These are phyloP conservation scores for Saxophila tyrrhenica DNA, from an alignment of 495 filamentous ascomycete species.

Conservation along the genomic window DNA sequence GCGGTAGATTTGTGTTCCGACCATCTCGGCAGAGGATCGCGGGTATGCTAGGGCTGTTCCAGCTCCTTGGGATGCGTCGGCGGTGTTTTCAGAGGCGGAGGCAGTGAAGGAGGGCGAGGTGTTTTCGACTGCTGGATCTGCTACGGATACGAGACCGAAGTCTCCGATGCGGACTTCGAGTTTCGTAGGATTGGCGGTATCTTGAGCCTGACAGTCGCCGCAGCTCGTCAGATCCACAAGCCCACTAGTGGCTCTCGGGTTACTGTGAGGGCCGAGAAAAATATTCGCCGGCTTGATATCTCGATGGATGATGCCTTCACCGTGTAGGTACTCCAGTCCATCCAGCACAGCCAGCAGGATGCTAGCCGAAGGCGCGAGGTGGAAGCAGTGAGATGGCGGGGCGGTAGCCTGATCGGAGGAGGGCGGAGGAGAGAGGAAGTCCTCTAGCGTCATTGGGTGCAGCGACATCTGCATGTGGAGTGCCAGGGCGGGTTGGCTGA, in stretches of 20 bases:
- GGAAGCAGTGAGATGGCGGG: slow-evolving; percentile 33
- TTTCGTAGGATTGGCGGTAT: slow-evolving; percentile 5
- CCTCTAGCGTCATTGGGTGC: slow-evolving; percentile 32
- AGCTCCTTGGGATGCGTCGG: too few relatives aligned
- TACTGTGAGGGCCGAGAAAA: slow-evolving; percentile 28
- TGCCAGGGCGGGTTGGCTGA: neutral
- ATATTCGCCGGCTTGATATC: slow-evolving; percentile 41
- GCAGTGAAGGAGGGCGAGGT: too few relatives aligned
- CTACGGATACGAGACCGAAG: slow-evolving; percentile 30
- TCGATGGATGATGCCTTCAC: slow-evolving; percentile 32
- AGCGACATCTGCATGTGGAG: slow-evolving; percentile 36
- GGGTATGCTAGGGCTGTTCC: neutral
- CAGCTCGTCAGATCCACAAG: slow-evolving; percentile 29
- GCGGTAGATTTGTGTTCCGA: slow-evolving; percentile 32
- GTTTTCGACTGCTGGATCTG: slow-evolving; percentile 5
- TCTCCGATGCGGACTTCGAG: slow-evolving; percentile 29
- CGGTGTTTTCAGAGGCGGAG: too few relatives aligned
- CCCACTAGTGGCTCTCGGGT: slow-evolving; percentile 7
- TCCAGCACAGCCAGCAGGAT: slow-evolving; percentile 29
- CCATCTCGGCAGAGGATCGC: slow-evolving; percentile 10
- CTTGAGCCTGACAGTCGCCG: slow-evolving; percentile 20
- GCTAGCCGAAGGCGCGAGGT: slow-evolving; percentile 23
- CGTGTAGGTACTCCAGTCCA: slow-evolving; percentile 31
- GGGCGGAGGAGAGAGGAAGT: slow-evolving; percentile 23
- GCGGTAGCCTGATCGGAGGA: neutral